A percentile compares a stretch with the other conserved stretches of the same genome.
Evolutionary conservation across 805 yeast genomes (phyloP).

Genomic region (Barnettozyma populi): DNA sequence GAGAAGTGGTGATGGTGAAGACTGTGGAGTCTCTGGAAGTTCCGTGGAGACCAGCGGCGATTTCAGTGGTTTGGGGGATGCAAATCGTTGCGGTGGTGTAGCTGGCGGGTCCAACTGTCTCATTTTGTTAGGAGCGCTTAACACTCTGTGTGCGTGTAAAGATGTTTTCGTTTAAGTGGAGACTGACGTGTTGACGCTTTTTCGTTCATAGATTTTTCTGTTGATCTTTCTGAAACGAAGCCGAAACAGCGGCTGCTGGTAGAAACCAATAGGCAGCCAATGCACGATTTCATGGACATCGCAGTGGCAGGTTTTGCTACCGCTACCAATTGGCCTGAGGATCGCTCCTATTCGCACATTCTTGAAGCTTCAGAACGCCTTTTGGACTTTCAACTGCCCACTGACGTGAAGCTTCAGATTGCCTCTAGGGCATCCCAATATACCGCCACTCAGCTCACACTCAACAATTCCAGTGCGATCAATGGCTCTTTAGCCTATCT

Average conservation of each 20-base stretch:
- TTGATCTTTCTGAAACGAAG: not conserved
- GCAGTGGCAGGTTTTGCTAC: conserved; percentile 66
- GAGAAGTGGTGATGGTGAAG: conserved; percentile 21
- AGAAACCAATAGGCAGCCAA: not conserved
- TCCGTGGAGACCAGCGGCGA: not conserved
- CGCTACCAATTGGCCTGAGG: conserved; percentile 73
- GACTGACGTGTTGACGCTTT: not conserved
- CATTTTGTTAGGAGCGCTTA: not conserved
- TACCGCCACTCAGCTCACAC: conserved; percentile 67
- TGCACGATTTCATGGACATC: conserved; percentile 73
- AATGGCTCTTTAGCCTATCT: conserved; percentile 82
- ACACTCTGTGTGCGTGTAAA: not conserved
- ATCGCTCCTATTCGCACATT: conserved; percentile 70
- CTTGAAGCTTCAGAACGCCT: conserved; percentile 61
- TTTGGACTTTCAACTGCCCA: conserved; percentile 69
- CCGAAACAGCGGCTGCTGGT: not conserved
- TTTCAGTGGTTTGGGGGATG: not conserved
- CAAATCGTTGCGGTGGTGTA: not conserved
- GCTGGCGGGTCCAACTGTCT: not conserved
- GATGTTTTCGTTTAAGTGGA: not conserved
- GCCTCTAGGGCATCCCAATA: conserved; percentile 64
- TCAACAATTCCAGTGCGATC: conserved; percentile 57
- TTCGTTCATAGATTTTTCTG: not conserved
- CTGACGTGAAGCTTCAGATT: conserved; percentile 57
- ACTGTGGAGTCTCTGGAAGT: not conserved